Percentiles rank a stretch among this genome's conserved stretches.
Conservation (phyloP, 2,329 filamentous ascomycete genomes). For the Dactylonectria estremocensis region DNA sequence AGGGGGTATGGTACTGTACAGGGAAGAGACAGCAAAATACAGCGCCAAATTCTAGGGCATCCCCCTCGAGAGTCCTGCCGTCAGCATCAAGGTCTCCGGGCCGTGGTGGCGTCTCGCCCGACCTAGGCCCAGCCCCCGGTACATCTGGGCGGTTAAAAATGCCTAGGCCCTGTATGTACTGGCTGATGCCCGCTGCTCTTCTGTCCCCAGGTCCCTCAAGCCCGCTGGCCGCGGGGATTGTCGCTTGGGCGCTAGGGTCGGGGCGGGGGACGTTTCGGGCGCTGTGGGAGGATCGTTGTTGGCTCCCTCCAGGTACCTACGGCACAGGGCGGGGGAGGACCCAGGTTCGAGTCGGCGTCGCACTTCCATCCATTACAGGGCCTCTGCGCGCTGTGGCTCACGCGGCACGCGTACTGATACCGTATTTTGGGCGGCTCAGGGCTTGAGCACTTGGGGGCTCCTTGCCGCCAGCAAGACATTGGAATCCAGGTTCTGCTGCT, state of each 20-base stretch:
- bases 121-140: background rate
- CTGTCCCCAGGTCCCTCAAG: background rate
- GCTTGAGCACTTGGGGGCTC: background rate
- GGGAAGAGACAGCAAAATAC: background rate
- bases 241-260: constrained; percentile 36
- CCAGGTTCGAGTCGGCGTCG: too few species aligned
- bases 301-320: constrained; percentile 14
- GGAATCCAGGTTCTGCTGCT: background rate
- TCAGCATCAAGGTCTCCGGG: background rate
- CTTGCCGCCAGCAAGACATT: background rate
- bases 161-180: background rate
- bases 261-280: constrained; percentile 31
- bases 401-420: constrained; percentile 22
- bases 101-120: background rate
- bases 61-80: too few species aligned
- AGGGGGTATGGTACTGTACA: background rate
- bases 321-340: background rate
- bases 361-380: background rate
- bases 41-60: background rate
- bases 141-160: background rate
- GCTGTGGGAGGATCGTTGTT: constrained; percentile 26
- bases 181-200: background rate
- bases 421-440: constrained; percentile 17
- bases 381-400: constrained; percentile 9
- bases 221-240: constrained; percentile 2